Evolutionary conservation across 148 eudicot genomes (phyloP), one percentile per base, ranked within the genome.

Genomic region (Vaccinium corymbosum): DNA sequence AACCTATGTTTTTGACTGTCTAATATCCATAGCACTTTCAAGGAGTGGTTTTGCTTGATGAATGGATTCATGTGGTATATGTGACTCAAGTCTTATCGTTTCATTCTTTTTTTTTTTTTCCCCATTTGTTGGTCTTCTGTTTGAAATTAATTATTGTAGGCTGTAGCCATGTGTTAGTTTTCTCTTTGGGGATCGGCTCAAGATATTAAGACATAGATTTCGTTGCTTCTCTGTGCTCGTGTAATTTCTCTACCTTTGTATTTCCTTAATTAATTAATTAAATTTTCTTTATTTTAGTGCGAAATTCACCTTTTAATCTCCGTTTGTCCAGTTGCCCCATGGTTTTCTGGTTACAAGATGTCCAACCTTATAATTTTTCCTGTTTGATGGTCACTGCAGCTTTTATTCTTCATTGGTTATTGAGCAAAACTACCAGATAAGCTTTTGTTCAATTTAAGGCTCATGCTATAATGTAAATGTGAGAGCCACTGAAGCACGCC

Each of bases 371-470:
- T 49, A 16, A n/a, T 76, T 48, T 48, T 48, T 74, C 51, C 25
- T 74, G 8, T 42, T 46, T 46, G 14, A 74, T 38, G 12, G 49
- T 35, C 1, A 5, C 32, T 20, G 22, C 50, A 75, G 78, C 78
- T 75, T 9, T 46, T 16, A 0, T 72, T 35, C 20, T 9, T 42
- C 38, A 9, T 8, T 73, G 50, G 25, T 35, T 73, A 38, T 73
- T 8, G 8, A 16, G 50, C 42, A 35, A 46, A 42, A 46, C 48
- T 0, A 15, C 27, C 8, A 6, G 11, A 13, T 29, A 35, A n/a
- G 25, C 55, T 76, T 76, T 76, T 76, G 79, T 76, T 76, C 79
- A 49, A 48, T 27, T 74, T n/a, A 19, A 48, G 51, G 50, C 51
- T 20, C 78, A 48, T 20, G 25, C 55, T 20, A 76, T 53, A 75